Base-by-base conservation (phyloP, 495 filamentous ascomycete species). In the Aspergillus olivimuriae region DNA sequence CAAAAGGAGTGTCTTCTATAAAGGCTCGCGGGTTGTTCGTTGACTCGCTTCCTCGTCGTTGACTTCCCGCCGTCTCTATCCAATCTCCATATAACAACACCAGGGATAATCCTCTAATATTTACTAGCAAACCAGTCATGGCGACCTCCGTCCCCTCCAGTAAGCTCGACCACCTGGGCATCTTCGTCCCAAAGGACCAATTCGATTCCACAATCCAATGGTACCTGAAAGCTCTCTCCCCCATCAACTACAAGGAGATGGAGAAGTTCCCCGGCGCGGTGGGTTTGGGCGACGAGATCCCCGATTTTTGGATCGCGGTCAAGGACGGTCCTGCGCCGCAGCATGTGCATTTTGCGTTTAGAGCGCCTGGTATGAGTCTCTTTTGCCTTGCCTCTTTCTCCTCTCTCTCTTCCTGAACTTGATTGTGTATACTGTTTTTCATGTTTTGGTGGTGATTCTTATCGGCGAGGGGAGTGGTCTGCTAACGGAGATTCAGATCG, bases 221-320 rank as follows among this genome's bases (percentile, higher is more conserved):
- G 56, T 72, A 70, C 51, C 46, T 58, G 30, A 55, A 47, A 5
- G 49, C 55, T 10, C 62, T 74, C 18, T 41, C 49, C 18, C 67
- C 68, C 3, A 46, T 72, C 0, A 50, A 51, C 11, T 72, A 72
- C 52, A 57, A 52, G 39, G 56, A 71, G 35, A 34, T 56, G 7
- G 45, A 58, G 35, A 45, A 53, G 0, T 48, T 53, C 38, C 46
- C 52, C 3, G 52, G 59, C 18, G 56, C 54, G 1, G 45, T 74
- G 0, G 50, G 54, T 18, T 35, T 52, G 4, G 55, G 47, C 8
- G 50, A 48, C 15, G 44, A 51, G 26, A 46, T 51, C n/a, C 66
- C 70, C 2, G 66, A 74, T 48, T 68, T 74, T 44, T 72, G 69
- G 68, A 50, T 55, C 35, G 8, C 44, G 1, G 3, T 19, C 6